phyloP scores from a whole-genome alignment of 768 basidiomycete genomes.

The Hydnomerulius pinastri region DNA sequence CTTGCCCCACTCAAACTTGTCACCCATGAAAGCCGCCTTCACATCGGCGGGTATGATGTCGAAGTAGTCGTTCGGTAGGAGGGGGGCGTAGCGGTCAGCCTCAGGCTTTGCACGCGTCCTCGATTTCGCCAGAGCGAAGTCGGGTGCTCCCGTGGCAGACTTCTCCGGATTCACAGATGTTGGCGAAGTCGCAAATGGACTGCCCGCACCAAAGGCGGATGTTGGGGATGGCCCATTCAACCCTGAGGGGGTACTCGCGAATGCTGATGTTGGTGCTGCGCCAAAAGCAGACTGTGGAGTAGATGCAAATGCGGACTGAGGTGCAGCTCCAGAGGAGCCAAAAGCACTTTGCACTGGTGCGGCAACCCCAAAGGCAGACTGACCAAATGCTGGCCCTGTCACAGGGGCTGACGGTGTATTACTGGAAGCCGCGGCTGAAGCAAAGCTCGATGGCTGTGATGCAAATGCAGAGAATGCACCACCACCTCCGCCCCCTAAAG shows the following conservation, averaged over 20 bases:
- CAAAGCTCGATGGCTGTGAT: constrained; percentile 48
- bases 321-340: constrained; percentile 7
- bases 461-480: constrained; percentile 56
- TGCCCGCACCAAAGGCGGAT: constrained; percentile 20
- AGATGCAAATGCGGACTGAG: constrained; percentile 20
- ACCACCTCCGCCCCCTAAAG: constrained; percentile 38
- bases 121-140: constrained; percentile 36
- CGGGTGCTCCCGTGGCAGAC: constrained; percentile 26
- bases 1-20: constrained; percentile 67
- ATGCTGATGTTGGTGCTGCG: constrained; percentile 16
- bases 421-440: constrained; percentile 11
- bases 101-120: constrained; percentile 42
- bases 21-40: constrained; percentile 53
- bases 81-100: constrained; percentile 53
- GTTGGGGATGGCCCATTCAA: constrained; percentile 15
- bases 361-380: constrained; percentile 21
- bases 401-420: constrained; percentile 4
- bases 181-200: constrained; percentile 30
- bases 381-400: constrained; percentile 11
- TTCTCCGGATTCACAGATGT: constrained; percentile 25
- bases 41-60: constrained; percentile 51
- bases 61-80: constrained; percentile 61
- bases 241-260: constrained; percentile 21
- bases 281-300: constrained; percentile 30
- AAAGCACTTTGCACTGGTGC: constrained; percentile 23